Base-by-base conservation (phyloP, 805 yeast species). In the Dipodascus albidus region DNA sequence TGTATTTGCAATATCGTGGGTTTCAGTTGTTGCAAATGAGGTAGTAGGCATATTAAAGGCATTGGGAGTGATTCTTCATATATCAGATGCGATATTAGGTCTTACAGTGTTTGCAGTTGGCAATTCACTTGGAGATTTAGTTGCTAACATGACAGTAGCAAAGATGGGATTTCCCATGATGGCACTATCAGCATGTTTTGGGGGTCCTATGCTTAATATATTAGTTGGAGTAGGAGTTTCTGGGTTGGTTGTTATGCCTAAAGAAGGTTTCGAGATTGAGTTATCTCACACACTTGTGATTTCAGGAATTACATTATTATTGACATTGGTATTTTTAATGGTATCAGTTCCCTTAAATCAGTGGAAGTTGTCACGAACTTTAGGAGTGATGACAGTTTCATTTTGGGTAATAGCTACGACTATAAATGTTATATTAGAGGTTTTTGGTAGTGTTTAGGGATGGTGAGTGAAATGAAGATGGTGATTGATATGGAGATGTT, bases 121-220 rank as follows among this genome's bases (percentile, higher is more conserved):
- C 3, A 93, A 91, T 66, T 90, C 96, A 1, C 70, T 86, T 3
- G 97, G 98, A 3, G 99, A 91, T 63, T 70, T 90, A 49, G 81
- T 90, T 0, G 84, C 96, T 0, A 88, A 91, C 60, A 66, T 84
- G 38, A 85, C 95, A 0, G 79, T 91, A 23, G 89, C 96, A 0
- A 73, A 72, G 54, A 77, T 87, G 75, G 96, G 96, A 0, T 82
- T 80, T 69, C 87, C 96, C 0, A 75, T 85, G 49, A 85, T 91
- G 85, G 97, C 97, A 0, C 72, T 93, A n/a, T 86, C 93, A 24
- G 96, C 97, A 0, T 90, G 98, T 63, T 85, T 90, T 65, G 98
- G 97, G 0, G 88, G 96, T 0, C 98, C 98, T 0, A 68, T 91
- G 54, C 66, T 93, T 47, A 84, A 89, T 52, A 71, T 85, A 47